phyloP scores from a whole-genome alignment of 1,284 basidiomycete genomes.

The Cutaneotrichosporon mucoides region DNA sequence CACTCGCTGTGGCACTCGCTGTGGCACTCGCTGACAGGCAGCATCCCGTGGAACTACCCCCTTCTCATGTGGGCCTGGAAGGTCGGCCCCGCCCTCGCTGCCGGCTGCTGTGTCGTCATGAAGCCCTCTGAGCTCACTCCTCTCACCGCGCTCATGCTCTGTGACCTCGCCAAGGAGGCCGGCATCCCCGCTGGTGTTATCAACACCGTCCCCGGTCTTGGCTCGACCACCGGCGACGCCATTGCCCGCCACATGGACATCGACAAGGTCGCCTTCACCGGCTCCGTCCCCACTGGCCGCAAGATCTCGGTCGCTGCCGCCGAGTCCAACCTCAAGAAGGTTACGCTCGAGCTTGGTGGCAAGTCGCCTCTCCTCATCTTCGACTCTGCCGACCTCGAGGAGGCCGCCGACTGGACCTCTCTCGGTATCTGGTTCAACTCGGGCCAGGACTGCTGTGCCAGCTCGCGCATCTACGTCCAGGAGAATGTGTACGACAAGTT shows the following conservation, averaged over 20 bases:
- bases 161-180: slow-evolving; percentile 32
- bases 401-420: slow-evolving; percentile 60
- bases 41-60: slow-evolving; percentile 89
- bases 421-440: slow-evolving; percentile 40
- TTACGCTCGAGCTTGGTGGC: slow-evolving; percentile 56
- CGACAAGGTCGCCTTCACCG: slow-evolving; percentile 63
- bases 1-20: too few species aligned
- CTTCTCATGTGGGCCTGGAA: slow-evolving; percentile 93
- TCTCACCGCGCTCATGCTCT: slow-evolving; percentile 70
- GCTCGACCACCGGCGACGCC: slow-evolving; percentile 76
- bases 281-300: slow-evolving; percentile 70
- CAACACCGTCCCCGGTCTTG: slow-evolving; percentile 80
- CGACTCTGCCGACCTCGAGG: slow-evolving; percentile 57
- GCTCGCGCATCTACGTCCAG: slow-evolving; percentile 63
- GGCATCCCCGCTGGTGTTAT: slow-evolving; percentile 89
- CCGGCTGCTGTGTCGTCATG: slow-evolving; percentile 47
- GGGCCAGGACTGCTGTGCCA: slow-evolving; percentile 47
- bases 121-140: slow-evolving; percentile 88
- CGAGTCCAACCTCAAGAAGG: slow-evolving; percentile 75
- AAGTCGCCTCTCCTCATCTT: slow-evolving; percentile 52
- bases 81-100: slow-evolving; percentile 81
- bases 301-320: slow-evolving; percentile 80
- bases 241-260: slow-evolving; percentile 70
- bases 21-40: slow-evolving; percentile 35
- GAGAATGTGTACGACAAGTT: slow-evolving; percentile 77